Evolutionary conservation across 2,329 filamentous ascomycete species (phyloP).

Genomic region (Madurella mycetomatis): DNA sequence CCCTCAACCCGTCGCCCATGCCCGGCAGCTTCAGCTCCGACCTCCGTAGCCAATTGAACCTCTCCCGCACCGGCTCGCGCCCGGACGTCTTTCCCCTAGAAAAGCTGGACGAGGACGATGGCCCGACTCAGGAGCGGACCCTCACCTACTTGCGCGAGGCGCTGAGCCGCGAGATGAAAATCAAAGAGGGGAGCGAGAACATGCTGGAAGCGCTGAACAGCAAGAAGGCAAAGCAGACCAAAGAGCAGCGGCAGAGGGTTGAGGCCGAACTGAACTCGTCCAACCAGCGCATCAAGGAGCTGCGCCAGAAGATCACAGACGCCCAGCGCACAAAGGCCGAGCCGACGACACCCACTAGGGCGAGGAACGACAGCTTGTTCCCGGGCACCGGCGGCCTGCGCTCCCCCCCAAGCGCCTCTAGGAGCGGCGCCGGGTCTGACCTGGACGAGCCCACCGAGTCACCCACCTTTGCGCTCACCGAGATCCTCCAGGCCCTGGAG

Average conservation of each 20-base stretch:
- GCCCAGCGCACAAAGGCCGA: slow-evolving; percentile 49
- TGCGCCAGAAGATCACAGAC: slow-evolving; percentile 58
- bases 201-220: slow-evolving; percentile 90
- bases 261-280: slow-evolving; percentile 89
- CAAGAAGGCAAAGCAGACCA: slow-evolving; percentile 94
- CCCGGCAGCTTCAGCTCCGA: slow-evolving; percentile 89
- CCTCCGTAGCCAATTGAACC: slow-evolving; percentile 66
- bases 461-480: slow-evolving; percentile 84
- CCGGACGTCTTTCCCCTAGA: slow-evolving; percentile 50
- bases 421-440: slow-evolving; percentile 56
- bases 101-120: slow-evolving; percentile 51
- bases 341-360: slow-evolving; percentile 50
- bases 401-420: slow-evolving; percentile 54
- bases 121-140: slow-evolving; percentile 61
- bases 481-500: slow-evolving; percentile 86
- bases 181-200: slow-evolving; percentile 96
- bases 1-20: slow-evolving; percentile 64
- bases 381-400: slow-evolving; percentile 44
- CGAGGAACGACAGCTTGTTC: slow-evolving; percentile 45
- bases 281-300: slow-evolving; percentile 64
- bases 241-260: slow-evolving; percentile 72
- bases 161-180: slow-evolving; percentile 94
- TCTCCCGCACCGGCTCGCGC: slow-evolving; percentile 59
- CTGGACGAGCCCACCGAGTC: slow-evolving; percentile 71
- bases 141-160: slow-evolving; percentile 74